Evolutionary conservation across 176 grass and related monocot genomes (phyloP), one percentile per base, ranked within the genome.

Genomic region (Pontederia paniculata): DNA sequence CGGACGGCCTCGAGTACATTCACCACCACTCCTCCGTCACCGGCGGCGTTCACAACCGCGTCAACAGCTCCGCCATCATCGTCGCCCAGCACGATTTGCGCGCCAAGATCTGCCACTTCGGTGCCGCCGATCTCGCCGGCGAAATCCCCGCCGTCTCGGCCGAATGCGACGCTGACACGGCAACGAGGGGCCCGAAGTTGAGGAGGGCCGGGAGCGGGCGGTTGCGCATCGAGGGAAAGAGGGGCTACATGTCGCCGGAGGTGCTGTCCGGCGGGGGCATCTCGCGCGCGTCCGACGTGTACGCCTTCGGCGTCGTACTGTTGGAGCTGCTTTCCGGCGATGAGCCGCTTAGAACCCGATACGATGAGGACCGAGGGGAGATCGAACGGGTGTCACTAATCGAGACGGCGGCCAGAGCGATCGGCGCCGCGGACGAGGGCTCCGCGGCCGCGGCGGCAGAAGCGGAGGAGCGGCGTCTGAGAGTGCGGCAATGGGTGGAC

Each of bases 401-500:
- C 70, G 80, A 87, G 44, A 69, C 79, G 7, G 89, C 89, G 15
- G 68, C 52, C 47, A 55, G 63, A 55, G 79, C 80, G 21, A 53
- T 66, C 10, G n/a, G 63, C 5, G 43, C 12, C 23, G n/a, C 25
- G 15, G 25, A 66, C 14, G 37, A 60, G 10, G 42, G 10, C 28
- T 37, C 28, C 28, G 28, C 28, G 28, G 28, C 28, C 28, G 28
- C 28, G 28, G 7, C 5, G 4, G 56, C 37, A 0, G 60, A 50
- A 1, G 73, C 67, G 48, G 47, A 42, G 42, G 67, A 52, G 21
- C 51, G 70, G 28, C 73, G 57, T 1, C 76, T 67, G 42, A 83
- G 74, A 20, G 84, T 97, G 76, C 75, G 91, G 52, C 65, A 64
- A 48, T 97, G 91, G 91, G 83, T 90, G 22, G 91, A 97, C 70